Evolutionary conservation across 2,329 filamentous ascomycete genomes (phyloP), one percentile per base, ranked within the genome.

Genomic region (Diaporthe capsici): DNA sequence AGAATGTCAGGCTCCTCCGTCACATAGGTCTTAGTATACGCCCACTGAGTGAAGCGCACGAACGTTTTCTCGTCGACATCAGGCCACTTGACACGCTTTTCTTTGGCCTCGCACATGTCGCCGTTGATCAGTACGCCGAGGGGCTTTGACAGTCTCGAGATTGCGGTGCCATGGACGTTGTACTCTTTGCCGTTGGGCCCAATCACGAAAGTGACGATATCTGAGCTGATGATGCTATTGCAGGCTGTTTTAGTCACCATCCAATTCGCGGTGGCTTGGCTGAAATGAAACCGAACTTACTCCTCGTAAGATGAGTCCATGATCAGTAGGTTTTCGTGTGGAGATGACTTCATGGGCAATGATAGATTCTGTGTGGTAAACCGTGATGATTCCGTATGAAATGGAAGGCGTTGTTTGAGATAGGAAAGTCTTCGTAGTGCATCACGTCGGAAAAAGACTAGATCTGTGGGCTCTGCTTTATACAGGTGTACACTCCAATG

Each of bases 1-100:
- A 77, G 4, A 1, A 75, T 77, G 1, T 67, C 72, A 5, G 77
- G 75, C 12, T 76, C 70, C 5, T 71, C 72, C 9, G 77, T 42
- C 4, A 37, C 44, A 42, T 79, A 79, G 12, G 42, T 53, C 12
- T 55, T 20, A 0, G 72, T 72, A 61, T 79, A 79, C 17, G 77
- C 77, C 77, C 76, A 79, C 37, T 76, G 58, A 4, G 42, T 37
- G 28, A 78, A 77, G 1, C 72, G 75, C 15, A 77, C 60, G 28
- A 79, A 78, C 0, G 74, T 76, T 7, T 75, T 39, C 34, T 77
- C 74, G 5, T 79, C 78, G 15, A 78, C 25, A 37, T 79, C 77
- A 3, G 76, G 73, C 77, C 78, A 79, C 3, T 72, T 13, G 4
- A 78, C 67, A 28, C 67, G n/a, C 15, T 53, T 47, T 37, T 76